phyloP scores from a whole-genome alignment of 345 rosid genomes.

The Salix arbutifolia region DNA sequence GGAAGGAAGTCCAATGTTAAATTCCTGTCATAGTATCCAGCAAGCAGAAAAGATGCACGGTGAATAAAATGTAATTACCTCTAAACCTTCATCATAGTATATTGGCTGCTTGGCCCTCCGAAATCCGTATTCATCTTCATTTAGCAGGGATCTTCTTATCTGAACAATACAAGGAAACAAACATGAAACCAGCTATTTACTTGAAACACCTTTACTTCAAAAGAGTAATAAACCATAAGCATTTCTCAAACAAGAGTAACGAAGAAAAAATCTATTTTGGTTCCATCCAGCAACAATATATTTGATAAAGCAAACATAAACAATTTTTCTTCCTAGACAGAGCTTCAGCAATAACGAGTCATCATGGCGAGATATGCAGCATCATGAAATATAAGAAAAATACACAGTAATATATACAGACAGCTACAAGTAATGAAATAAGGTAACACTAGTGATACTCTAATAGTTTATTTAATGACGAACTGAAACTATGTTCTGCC shows the following conservation, averaged over 20 bases:
- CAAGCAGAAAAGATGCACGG: background rate
- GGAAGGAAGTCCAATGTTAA: background rate
- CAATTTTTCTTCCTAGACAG: background rate
- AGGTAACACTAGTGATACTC: background rate
- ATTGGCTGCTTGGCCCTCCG: slow-evolving; percentile 60
- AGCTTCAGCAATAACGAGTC: background rate
- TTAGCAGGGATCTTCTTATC: slow-evolving; percentile 74
- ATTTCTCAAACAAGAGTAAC: background rate
- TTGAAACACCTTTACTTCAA: background rate
- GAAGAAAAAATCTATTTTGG: background rate
- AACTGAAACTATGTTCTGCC: too few relatives aligned
- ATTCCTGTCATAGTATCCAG: background rate
- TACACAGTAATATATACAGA: background rate
- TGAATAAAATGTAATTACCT: slow-evolving; percentile 33
- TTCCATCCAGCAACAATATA: background rate
- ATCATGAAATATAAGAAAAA: background rate
- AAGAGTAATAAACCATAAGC: background rate
- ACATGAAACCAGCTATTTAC: background rate
- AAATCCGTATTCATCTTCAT: slow-evolving; percentile 81
- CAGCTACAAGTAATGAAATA: background rate
- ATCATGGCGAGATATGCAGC: background rate
- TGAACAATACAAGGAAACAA: slow-evolving; percentile 19
- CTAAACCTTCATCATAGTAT: slow-evolving; percentile 86
- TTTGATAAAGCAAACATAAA: background rate
- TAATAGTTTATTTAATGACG: background rate